Evolutionary conservation across 768 basidiomycete species (phyloP), one percentile per base, ranked within the genome.

Genomic region (Boletus fagicola): DNA sequence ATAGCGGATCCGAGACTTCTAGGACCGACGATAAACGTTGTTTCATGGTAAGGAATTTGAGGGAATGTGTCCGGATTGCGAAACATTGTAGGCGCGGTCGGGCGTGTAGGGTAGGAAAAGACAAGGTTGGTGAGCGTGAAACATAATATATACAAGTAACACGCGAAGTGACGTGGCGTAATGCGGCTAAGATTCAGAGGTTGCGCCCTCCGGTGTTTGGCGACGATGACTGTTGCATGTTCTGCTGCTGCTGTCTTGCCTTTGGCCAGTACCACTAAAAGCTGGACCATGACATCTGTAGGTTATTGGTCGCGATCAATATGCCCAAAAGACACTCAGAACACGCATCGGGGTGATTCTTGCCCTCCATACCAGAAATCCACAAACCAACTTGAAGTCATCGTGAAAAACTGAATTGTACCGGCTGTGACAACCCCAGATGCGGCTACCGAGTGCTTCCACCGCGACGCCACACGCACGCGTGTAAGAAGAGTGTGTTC

Each of bases 311-410:
- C 0, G 92, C 94, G 26, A 98, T 90, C 20, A 77, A 69, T 92
- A 94, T 0, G 96, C 94, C 95, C 96, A 98, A 72, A 98, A 99
- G 51, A 95, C 92, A n/a, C 90, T 86, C 88, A 94, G 94, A 60
- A 98, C 90, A 36, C 87, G n/a, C 82, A 1, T 93, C 93, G 0
- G 89, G 76, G 4, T 75, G 74, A 52, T 84, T 79, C 60, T 78
- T 83, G 15, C 88, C 90, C 13, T n/a, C n/a, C n/a, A n/a, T n/a
- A n/a, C n/a, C n/a, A n/a, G n/a, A n/a, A n/a, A n/a, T n/a, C n/a
- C n/a, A n/a, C n/a, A n/a, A n/a, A n/a, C n/a, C n/a, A n/a, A n/a
- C n/a, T n/a, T n/a, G n/a, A n/a, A 28, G 83, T 82, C 80, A 94
- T 87, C 65, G 89, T 83, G 56, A 89, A 78, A 68, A 97, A 95